Base-by-base conservation (phyloP, 208 protist species). In the Acanthamoeba rhysodes region DNA sequence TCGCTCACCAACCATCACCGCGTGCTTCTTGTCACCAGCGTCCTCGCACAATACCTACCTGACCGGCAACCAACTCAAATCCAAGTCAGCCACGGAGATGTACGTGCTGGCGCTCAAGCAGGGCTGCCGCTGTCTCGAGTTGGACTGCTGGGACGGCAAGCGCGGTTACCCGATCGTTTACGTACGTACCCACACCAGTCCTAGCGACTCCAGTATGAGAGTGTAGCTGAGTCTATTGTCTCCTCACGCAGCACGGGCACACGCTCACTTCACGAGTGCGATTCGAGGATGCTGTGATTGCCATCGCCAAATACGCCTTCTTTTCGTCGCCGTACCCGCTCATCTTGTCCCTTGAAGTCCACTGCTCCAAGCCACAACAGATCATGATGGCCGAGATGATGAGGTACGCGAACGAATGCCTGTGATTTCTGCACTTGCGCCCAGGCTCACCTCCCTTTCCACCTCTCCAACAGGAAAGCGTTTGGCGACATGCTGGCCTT, bases 21-120 rank as follows among this genome's bases (percentile, higher is more conserved):
- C 95, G 98, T 99, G 94, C 97, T 97, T 70, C 9, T 32, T 29
- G 27, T 70, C 8, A 70, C 27, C 72, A 80, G 72, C 74, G 82
- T 98, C 98, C 24, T 99, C 98, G 16, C 99, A 99, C 96, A 99
- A 99, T 96, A 99, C 99, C 2, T 99, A 99, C 95, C 96, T 99
- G 29, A 97, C 97, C 8, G 98, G 98, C 18, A 97, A 99, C 96
- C 99, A 99, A 97, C 95, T 99, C 16, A 94, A 94, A 27, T 84
- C 95, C 37, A 22, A 76, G 14, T 98, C 97, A 10, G 96, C 96
- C 0, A 95, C 76, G 57, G 97, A 98, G 85, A 96, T 96, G 80
- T 98, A 98, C 88, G 96, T 95, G 4, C 41, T 68, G 0, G 87
- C 87, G 29, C 92, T 98, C 2, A 95, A 93, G 72, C 20, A 55